Evolutionary conservation across 2,329 filamentous ascomycete genomes (phyloP), one percentile per base, ranked within the genome.

Genomic region (Elsinoe necatrix): DNA sequence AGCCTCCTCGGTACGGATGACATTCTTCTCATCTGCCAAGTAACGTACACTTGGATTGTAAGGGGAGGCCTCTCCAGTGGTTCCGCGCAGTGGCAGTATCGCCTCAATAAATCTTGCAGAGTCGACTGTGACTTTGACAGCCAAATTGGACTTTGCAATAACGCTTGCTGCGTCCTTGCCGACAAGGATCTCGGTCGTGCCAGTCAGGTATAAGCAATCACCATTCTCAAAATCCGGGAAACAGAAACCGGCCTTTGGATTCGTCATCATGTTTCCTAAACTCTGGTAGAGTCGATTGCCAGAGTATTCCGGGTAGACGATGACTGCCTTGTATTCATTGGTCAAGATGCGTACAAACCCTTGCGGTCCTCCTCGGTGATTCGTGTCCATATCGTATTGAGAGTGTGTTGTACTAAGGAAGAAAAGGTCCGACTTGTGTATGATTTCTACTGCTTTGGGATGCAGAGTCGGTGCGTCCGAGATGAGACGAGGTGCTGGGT

Each of bases 211-310:
- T 1, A 95, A 75, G 4, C 87, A 82, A 64, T 88, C 75, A 1
- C 86, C 86, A 0, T 81, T 86, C 3, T 79, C 78, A 64, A 87
- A 92, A 67, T 91, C 82, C 0, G 89, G 87, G 34, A 95, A 77
- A 2, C 80, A 81, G 50, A 92, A 68, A 2, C 89, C 88, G 2
- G 86, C 80, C 16, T 74, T 72, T 0, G 87, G 86, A 29, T 84
- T 85, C 6, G 78, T 71, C 37, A 79, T 74, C 12, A 95, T 73
- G 65, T 95, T 95, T 1, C 89, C 89, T 0, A 95, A 77, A 0
- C 86, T 88, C 68, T 95, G 89, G 64, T 95, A 95, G 0, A 93
- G 73, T 14, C 87, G 76, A 68, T 95, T 95, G 6, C 89, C 89
- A 0, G 86, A 90, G 67, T 86, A 95, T 67, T 95, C 89, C 0